Evolutionary conservation across 2,329 filamentous ascomycete genomes (phyloP), one percentile per base, ranked within the genome.

Genomic region (Orbilia blumenaviensis): DNA sequence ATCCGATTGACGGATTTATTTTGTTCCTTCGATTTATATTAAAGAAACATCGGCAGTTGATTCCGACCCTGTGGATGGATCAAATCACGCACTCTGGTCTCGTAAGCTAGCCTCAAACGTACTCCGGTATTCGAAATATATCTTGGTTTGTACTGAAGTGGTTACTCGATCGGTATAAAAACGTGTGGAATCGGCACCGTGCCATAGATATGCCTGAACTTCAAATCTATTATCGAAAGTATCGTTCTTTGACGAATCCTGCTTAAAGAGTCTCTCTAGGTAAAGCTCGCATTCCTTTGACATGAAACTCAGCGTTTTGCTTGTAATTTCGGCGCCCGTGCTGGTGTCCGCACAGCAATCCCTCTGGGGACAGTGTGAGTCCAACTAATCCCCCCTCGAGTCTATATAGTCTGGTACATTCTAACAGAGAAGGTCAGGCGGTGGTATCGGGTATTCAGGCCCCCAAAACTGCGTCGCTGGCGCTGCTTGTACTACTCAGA

Each of bases 391-490:
- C 25, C 18, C 23, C 7, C 21, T 23, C 16, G 1, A 21, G 6
- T 6, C n/a, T 23, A n/a, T 23, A 21, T 7, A 23, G 8, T 23
- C 5, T 23, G 3, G 5, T 18, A 44, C 14, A 21, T 23, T 1
- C n/a, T 44, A 10, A 44, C 18, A 34, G 1, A 0, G 5, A 29
- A 48, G 10, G 23, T 67, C 29, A 82, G 81, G 85, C 78, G 85
- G 85, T 78, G 85, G 85, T 14, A 71, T 77, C 34, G 78, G 79
- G 32, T 77, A 66, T 27, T 64, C 66, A 56, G 78, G 79, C 0
- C 58, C 68, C 8, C 80, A 77, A 8, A 73, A 66, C 34, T 80
- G 79, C 63, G 78, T 76, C 44, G 50, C 78, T 23, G 76, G 77
- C 9, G 77, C 69, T 7, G 42, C 60, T 32, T 81, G 80, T 56